These are phyloP conservation scores for Nymphaea thermarum DNA, from an alignment of 164 flowering plant species.

Conservation along the genomic window DNA sequence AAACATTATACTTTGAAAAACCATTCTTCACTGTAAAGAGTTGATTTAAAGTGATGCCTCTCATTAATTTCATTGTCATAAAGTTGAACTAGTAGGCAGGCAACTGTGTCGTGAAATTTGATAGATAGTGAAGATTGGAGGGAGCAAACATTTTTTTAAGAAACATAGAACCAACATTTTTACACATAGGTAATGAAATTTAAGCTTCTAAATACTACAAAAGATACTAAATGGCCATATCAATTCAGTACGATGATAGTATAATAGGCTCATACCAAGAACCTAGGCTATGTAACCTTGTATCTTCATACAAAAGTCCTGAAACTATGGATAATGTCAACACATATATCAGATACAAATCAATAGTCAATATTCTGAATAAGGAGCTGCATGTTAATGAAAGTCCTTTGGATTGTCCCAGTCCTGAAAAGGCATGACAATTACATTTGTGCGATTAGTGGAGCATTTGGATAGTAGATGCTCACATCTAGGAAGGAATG, in stretches of 20 bases:
- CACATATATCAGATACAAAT: conserved; percentile 39
- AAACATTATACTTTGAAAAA: too few species aligned
- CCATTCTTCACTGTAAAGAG: too few species aligned
- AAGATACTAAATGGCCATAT: too few species aligned
- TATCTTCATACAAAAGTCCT: conserved; percentile 49
- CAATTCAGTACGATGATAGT: not conserved
- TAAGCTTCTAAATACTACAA: too few species aligned
- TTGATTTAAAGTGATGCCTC: too few species aligned
- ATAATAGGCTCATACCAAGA: conserved; percentile 30
- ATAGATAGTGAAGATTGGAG: too few species aligned
- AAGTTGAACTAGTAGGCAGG: too few species aligned
- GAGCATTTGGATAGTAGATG: conserved; percentile 12
- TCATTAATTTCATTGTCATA: too few species aligned
- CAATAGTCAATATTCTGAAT: conserved; percentile 38
- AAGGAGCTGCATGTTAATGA: conserved; percentile 27
- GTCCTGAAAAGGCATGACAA: conserved; percentile 10
- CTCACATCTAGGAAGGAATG: conserved; percentile 15
- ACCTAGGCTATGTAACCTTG: conserved; percentile 40
- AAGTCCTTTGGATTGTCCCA: conserved; percentile 9
- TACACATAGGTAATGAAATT: too few species aligned
- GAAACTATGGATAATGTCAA: conserved; percentile 52
- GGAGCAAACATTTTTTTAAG: too few species aligned
- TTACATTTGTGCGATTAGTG: conserved; percentile 8
- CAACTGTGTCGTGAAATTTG: too few species aligned
- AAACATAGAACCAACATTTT: too few species aligned